Conservation (phyloP, 306 rosid species). For the Cucumis melo region DNA sequence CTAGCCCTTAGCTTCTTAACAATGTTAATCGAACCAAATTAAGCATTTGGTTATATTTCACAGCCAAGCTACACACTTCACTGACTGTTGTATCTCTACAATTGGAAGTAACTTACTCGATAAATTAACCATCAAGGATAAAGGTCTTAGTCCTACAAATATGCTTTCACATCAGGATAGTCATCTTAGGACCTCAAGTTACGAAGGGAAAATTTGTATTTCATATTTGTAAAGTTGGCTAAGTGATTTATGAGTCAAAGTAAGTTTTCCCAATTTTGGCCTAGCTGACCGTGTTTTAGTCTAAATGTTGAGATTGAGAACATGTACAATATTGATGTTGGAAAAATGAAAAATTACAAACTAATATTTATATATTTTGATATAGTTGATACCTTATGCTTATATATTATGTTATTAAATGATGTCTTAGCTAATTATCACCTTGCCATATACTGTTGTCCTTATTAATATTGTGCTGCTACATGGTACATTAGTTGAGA, state of each 20-base stretch:
- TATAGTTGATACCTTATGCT: too few relatives aligned
- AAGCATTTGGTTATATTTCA: too few relatives aligned
- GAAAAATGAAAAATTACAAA: neutral
- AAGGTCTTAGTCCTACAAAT: neutral
- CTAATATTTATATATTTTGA: too few relatives aligned
- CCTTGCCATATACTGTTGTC: neutral
- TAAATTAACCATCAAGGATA: neutral
- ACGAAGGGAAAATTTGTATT: neutral
- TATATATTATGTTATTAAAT: neutral
- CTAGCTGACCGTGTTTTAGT: neutral
- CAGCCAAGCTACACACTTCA: neutral
- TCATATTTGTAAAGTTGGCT: neutral
- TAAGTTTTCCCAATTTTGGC: neutral
- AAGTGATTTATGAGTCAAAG: neutral
- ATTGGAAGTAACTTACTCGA: neutral
- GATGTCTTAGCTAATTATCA: neutral
- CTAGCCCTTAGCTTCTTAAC: too few relatives aligned
- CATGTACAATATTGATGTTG: neutral
- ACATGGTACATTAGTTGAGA: neutral
- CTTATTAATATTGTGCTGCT: neutral
- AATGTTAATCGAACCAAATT: too few relatives aligned
- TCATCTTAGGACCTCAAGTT: neutral
- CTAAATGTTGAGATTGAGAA: neutral
- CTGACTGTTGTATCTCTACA: neutral
- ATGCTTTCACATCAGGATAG: neutral